Evolutionary conservation across 768 basidiomycete species (phyloP), one percentile per base, ranked within the genome.

Genomic region (Boletus reticulatus): DNA sequence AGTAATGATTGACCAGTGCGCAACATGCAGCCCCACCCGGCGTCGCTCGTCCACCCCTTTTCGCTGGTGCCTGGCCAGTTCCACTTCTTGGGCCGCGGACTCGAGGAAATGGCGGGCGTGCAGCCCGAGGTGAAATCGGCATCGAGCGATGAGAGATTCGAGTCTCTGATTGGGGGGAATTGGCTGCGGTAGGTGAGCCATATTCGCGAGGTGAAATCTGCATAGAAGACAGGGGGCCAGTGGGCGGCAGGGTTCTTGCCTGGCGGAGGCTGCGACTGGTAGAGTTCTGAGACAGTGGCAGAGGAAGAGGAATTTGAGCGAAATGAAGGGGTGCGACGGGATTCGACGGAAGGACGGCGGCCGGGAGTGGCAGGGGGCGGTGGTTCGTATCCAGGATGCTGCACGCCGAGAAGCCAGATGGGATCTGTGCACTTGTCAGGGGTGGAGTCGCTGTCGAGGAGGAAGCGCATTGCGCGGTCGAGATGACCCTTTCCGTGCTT

Each of bases 101-200:
- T 81, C 19, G 68, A 69, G 42, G 73, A 69, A 0, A 65, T 72
- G 39, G 73, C 71, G 17, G 73, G 73, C 50, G n/a, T 63, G 74
- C 8, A 62, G 12, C 60, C 68, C 20, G 59, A 67, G 14, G 61
- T 62, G n/a, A 66, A 50, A 47, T 74, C 76, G 12, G 62, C 65
- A 11, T 80, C 76, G 39, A 81, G 73, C 4, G 74, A 67, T 6
- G 77, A 66, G 17, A 84, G 73, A 19, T 78, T 72, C 0, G 76
- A 78, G 67, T 92, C 87, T 42, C 84, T 78, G 62, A 98, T 94
- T 3, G 92, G 88, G 0, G 83, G 62, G 59, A 95, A 96, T 39
- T 93, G 88, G 2, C 85, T 86, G 22, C 95, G 89, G 73, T 98
- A 98, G 0, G 94, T 96, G 43, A 95, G 80, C 89, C 93, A 97